phyloP scores from a whole-genome alignment of 176 grass and related monocot genomes.

The Bolboschoenus planiculmis region DNA sequence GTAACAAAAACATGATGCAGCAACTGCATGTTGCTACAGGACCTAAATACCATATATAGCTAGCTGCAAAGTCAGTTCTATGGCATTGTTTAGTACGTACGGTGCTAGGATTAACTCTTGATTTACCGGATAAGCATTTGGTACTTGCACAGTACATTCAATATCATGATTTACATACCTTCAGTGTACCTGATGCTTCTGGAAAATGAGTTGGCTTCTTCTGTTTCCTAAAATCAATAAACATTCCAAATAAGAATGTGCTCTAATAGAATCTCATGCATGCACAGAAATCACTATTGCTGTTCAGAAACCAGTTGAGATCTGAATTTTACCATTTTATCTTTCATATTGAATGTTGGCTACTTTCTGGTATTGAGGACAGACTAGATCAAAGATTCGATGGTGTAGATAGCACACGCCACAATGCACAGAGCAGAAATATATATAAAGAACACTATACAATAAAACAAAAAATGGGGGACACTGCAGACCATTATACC shows the following conservation, averaged over 20 bases:
- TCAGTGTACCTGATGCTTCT: not conserved
- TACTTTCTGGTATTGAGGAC: not conserved
- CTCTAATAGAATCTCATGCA: not conserved
- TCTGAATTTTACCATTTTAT: not conserved
- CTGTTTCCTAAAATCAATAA: not conserved
- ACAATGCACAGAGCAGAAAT: not conserved
- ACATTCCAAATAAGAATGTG: not conserved
- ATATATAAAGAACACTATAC: not conserved
- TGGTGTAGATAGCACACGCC: not conserved
- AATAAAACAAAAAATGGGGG: not conserved
- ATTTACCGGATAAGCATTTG: not conserved
- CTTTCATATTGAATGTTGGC: not conserved
- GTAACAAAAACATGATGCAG: not conserved
- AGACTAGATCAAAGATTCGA: not conserved
- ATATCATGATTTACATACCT: conserved; percentile 3
- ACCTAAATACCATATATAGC: not conserved
- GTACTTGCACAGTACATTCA: not conserved
- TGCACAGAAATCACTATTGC: not conserved
- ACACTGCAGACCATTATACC: not conserved
- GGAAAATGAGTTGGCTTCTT: not conserved
- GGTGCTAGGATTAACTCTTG: not conserved
- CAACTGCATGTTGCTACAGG: not conserved
- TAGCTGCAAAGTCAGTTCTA: not conserved
- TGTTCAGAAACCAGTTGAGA: not conserved
- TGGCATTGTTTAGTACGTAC: not conserved